Evolutionary conservation across 140 eudicot genomes (phyloP).

Genomic region (Erigeron philadelphicus): DNA sequence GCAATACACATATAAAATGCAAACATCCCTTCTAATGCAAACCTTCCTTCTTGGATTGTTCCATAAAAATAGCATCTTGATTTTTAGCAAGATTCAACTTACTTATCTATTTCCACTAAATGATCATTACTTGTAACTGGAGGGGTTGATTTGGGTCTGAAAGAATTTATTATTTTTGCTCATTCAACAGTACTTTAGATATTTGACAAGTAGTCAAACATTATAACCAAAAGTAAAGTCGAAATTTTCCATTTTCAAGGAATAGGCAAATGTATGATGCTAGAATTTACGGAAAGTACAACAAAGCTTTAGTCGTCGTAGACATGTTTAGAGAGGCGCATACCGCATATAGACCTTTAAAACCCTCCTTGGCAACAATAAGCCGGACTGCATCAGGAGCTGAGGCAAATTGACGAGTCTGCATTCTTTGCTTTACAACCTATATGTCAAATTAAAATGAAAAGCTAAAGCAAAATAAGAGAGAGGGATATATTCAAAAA

Average conservation of each 20-base stretch:
- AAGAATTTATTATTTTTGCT: neutral
- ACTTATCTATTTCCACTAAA: neutral
- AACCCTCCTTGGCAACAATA: slow-evolving; percentile 82
- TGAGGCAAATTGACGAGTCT: slow-evolving; percentile 88
- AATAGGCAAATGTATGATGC: neutral
- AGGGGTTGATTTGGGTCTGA: neutral
- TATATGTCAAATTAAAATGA: slow-evolving; percentile 28
- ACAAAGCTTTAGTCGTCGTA: neutral
- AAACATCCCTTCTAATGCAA: neutral
- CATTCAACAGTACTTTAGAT: neutral
- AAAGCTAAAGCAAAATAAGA: slow-evolving; percentile 13
- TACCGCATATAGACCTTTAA: slow-evolving; percentile 98
- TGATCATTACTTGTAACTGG: neutral
- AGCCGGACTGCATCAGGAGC: slow-evolving; percentile 85
- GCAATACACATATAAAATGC: neutral
- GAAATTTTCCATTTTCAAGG: neutral
- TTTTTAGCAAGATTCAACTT: neutral
- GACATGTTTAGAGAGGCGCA: slow-evolving; percentile 17
- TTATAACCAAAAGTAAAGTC: neutral
- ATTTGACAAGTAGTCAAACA: neutral
- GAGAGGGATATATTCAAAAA: slow-evolving; percentile 1
- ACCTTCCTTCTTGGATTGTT: neutral
- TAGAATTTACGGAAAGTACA: neutral
- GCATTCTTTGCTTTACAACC: slow-evolving; percentile 98
- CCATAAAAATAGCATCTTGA: neutral